Evolutionary conservation across 1,139 yeast genomes (phyloP).

Genomic region (Saccharomycopsis hybrid): DNA sequence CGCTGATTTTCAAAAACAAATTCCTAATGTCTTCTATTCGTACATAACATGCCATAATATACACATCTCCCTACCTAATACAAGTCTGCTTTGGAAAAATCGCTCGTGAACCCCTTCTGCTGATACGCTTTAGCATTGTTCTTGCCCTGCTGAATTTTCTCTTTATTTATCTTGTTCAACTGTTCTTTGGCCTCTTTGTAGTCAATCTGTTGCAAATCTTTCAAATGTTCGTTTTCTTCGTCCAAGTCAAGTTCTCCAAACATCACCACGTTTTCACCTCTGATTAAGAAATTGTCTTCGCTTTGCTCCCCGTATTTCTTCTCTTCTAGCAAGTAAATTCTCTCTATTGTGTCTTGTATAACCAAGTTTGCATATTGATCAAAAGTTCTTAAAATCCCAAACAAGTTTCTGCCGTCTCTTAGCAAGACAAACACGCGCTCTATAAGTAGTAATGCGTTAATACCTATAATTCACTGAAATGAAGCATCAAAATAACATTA

Average conservation of each 20-base stretch:
- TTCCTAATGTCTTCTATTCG: no score
- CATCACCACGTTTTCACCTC: conserved; percentile 97
- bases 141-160: conserved; percentile 38
- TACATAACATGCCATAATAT: no score
- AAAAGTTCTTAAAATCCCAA: conserved; percentile 89
- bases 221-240: conserved; percentile 68
- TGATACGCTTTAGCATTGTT: conserved; percentile 43
- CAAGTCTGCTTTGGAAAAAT: conserved; percentile 30
- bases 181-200: conserved; percentile 43
- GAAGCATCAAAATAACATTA: neutral
- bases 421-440: conserved; percentile 73
- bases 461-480: neutral
- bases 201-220: conserved; percentile 48
- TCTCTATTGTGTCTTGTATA: conserved; percentile 82
- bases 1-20: no score
- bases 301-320: conserved; percentile 63
- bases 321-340: conserved; percentile 58
- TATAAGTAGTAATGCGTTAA: conserved; percentile 18
- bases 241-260: conserved; percentile 92
- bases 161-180: conserved; percentile 31
- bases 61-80: conserved; percentile 7
- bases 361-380: conserved; percentile 95
- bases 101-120: conserved; percentile 50
- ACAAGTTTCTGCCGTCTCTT: conserved; percentile 83
- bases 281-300: conserved; percentile 79